Base-by-base conservation (phyloP, 768 basidiomycete species). In the Hebeloma cylindrosporum region DNA sequence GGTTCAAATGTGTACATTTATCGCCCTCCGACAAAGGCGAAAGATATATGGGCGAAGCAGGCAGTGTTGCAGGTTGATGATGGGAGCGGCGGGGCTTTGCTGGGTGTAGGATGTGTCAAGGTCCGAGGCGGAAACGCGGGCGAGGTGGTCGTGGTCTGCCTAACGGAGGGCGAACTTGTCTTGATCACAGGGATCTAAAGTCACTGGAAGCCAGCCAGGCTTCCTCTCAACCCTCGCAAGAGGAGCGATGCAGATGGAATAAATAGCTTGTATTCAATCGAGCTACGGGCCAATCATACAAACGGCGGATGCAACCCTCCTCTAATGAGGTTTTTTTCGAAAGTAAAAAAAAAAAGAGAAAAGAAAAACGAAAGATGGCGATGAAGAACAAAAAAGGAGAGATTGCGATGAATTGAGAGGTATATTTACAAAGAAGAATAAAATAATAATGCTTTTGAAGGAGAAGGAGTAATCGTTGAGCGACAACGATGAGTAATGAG, bases 1-100 rank as follows among this genome's bases (percentile, higher is more conserved):
- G 83, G 85, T 18, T 87, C 88, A 2, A 95, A 97, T 55, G 74
- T 90, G 17, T 96, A 93, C 62, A 74, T 94, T 11, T 97, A 95
- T 65, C 83, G 83, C 22, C 72, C 77, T 9, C 67, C 81, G 1
- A 57, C 65, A 2, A 51, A 51, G 17, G 23, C 66, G 1, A 73
- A 64, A 13, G 81, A 79, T 36, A 73, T 71, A 38, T 82, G 75
- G 73, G 88, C 87, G 7, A 87, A 83, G 57, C 93, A 96, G 61
- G 76, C 84, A 1, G 82, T 96, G 18, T 67, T 96, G n/a, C 78
- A 79, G 53, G 74, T 93, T 8, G 82, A 80, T 10, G 83, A 82
- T 46, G 83, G 80, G 2, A 67, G 72, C 14, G 77, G 80, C 10
- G 92, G 94, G 0, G 79, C 87, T 1, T 63, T 96, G 46, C 60